Conservation (phyloP, 306 rosid genomes). For the Cicer chorassanicum region DNA sequence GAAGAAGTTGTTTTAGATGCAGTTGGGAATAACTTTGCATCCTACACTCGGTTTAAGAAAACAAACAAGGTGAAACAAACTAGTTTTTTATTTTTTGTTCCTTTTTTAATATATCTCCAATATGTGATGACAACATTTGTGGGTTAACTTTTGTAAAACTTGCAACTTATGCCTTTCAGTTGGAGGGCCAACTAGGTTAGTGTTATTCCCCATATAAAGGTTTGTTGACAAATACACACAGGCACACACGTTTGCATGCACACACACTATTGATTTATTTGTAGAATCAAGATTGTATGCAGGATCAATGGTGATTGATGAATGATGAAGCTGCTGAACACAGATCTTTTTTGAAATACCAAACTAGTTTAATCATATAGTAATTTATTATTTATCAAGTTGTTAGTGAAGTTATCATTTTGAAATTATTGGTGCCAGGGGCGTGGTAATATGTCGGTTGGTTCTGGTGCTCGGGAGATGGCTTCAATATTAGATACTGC, state of each 20-base stretch:
- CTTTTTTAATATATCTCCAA: slow-evolving; percentile 8
- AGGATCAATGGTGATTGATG: slow-evolving; percentile 15
- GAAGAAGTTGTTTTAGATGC: slow-evolving; percentile 95
- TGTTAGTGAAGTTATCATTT: slow-evolving; percentile 41
- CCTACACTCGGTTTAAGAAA: slow-evolving; percentile 72
- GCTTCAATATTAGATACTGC: slow-evolving; percentile 93
- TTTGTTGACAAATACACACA: slow-evolving; percentile 20
- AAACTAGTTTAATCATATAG: background rate
- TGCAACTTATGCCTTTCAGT: slow-evolving; percentile 6
- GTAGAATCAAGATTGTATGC: background rate
- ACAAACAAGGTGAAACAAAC: slow-evolving; percentile 70
- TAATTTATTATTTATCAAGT: background rate
- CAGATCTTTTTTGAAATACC: slow-evolving; percentile 26
- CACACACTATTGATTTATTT: slow-evolving; percentile 3
- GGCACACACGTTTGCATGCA: background rate
- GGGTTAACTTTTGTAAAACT: slow-evolving; percentile 20
- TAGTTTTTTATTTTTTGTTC: slow-evolving; percentile 31
- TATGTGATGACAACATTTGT: slow-evolving; percentile 23
- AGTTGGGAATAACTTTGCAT: slow-evolving; percentile 72
- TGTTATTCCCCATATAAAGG: slow-evolving; percentile 35
- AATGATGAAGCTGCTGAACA: slow-evolving; percentile 15
- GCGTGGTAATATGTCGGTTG: slow-evolving; percentile 62
- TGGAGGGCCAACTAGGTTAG: slow-evolving; percentile 34
- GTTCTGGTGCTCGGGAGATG: slow-evolving; percentile 92
- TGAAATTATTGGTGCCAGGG: slow-evolving; percentile 61